These are phyloP conservation scores for Eragrostis nindensis DNA, from an alignment of 176 grass and related monocot species.

Conservation along the genomic window DNA sequence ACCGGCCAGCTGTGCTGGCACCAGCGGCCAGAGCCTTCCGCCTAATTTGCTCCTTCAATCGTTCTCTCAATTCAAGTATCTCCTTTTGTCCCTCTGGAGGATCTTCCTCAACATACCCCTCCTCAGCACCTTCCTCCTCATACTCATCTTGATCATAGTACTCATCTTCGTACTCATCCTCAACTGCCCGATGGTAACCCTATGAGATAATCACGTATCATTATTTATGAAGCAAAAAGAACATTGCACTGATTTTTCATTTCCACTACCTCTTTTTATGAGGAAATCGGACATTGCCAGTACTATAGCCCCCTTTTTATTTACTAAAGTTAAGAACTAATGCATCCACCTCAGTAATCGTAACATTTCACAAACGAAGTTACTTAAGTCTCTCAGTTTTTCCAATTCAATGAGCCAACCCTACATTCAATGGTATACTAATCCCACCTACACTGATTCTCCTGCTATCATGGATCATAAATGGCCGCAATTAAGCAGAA, in stretches of 20 bases:
- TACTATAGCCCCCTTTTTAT: background rate
- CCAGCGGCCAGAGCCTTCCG: conserved; percentile 34
- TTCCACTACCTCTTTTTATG: background rate
- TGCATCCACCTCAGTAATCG: background rate
- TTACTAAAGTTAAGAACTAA: background rate
- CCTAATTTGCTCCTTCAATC: conserved; percentile 58
- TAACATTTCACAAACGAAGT: background rate
- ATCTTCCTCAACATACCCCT: conserved; percentile 41
- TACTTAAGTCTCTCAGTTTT: background rate
- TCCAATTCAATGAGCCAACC: background rate
- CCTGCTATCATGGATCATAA: background rate
- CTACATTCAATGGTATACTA: background rate
- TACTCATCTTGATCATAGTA: conserved; percentile 63
- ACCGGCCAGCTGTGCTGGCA: conserved; percentile 28
- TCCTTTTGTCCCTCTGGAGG: conserved; percentile 57
- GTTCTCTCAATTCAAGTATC: conserved; percentile 60
- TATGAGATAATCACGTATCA: background rate
- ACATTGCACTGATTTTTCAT: background rate
- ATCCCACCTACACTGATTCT: background rate
- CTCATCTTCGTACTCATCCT: conserved; percentile 54
- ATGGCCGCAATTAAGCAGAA: background rate
- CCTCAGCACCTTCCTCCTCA: conserved; percentile 42
- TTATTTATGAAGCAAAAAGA: background rate
- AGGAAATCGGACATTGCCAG: background rate
- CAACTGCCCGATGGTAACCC: conserved; percentile 44